These are phyloP conservation scores for Cymodocea nodosa DNA, from an alignment of 116 monocot genomes.

Conservation along the genomic window DNA sequence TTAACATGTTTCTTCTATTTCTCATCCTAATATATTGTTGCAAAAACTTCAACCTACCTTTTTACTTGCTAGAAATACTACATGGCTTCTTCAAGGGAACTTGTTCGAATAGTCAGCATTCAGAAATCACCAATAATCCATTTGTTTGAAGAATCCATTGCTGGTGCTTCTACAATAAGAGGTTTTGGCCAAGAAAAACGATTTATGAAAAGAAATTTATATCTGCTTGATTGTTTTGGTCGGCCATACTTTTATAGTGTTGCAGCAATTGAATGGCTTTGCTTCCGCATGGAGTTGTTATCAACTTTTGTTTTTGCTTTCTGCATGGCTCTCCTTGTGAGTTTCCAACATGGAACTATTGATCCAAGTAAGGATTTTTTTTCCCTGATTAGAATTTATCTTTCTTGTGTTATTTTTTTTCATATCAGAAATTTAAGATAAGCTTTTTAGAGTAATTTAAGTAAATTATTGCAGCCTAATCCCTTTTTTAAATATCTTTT, in stretches of 20 bases:
- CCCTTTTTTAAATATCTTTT: neutral
- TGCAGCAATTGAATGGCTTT: constrained; percentile 98
- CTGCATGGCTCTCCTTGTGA: constrained; percentile 89
- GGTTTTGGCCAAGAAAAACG: constrained; percentile 95
- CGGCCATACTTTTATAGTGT: constrained; percentile 85
- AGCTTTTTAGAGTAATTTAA: no score
- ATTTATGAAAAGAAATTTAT: constrained; percentile 91
- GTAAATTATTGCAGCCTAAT: no score
- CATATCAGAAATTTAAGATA: neutral
- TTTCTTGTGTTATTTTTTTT: neutral
- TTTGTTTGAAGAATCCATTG: constrained; percentile 97
- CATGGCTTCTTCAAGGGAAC: constrained; percentile 96
- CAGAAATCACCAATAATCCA: constrained; percentile 93
- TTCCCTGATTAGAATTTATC: neutral
- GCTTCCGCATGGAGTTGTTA: constrained; percentile 93
- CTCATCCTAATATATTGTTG: neutral
- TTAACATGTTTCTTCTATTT: no score
- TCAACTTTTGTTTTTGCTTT: constrained; percentile 96
- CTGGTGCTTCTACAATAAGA: constrained; percentile 94
- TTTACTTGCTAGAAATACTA: constrained; percentile 70
- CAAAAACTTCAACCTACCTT: neutral
- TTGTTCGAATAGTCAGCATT: constrained; percentile 87
- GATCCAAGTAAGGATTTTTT: constrained; percentile 76
- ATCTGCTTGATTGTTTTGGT: constrained; percentile 88
- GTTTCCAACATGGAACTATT: constrained; percentile 88